Evolutionary conservation across 768 basidiomycete genomes (phyloP).

Genomic region (Lentinula edodes): DNA sequence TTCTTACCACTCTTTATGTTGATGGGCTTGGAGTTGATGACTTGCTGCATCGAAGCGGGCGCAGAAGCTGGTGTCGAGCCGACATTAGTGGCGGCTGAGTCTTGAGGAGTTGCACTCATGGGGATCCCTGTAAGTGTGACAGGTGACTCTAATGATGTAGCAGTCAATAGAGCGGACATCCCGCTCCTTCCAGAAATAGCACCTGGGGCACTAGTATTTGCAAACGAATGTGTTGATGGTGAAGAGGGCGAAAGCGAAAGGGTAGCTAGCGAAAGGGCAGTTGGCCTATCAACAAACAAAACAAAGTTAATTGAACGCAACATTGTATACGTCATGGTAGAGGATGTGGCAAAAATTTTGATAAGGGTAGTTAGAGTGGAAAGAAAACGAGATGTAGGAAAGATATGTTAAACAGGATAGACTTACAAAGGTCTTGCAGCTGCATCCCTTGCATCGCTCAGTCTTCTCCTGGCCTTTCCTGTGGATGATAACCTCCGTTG

Average conservation of each 20-base stretch:
- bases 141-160: background rate
- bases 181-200: background rate
- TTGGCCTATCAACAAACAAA: constrained; percentile 21
- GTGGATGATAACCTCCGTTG: constrained; percentile 70
- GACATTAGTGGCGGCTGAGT: background rate
- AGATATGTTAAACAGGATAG: background rate
- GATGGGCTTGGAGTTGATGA: constrained; percentile 15
- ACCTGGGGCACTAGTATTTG: background rate
- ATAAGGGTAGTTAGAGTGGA: background rate
- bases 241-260: constrained; percentile 37
- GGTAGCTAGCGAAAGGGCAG: constrained; percentile 38
- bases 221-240: constrained; percentile 21
- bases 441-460: constrained; percentile 79
- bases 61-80: constrained; percentile 3
- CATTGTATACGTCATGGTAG: background rate
- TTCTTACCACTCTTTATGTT: constrained; percentile 54
- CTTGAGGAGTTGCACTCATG: background rate
- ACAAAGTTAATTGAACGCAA: background rate
- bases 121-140: background rate
- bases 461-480: constrained; percentile 61
- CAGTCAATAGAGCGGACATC: background rate
- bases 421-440: constrained; percentile 71
- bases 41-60: constrained; percentile 12
- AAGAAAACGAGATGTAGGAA: constrained; percentile 9
- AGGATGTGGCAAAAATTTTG: constrained; percentile 1